Percentiles rank a stretch among this genome's conserved stretches.
Conservation (phyloP, 306 rosid genomes). For the Hippophae tibetana region DNA sequence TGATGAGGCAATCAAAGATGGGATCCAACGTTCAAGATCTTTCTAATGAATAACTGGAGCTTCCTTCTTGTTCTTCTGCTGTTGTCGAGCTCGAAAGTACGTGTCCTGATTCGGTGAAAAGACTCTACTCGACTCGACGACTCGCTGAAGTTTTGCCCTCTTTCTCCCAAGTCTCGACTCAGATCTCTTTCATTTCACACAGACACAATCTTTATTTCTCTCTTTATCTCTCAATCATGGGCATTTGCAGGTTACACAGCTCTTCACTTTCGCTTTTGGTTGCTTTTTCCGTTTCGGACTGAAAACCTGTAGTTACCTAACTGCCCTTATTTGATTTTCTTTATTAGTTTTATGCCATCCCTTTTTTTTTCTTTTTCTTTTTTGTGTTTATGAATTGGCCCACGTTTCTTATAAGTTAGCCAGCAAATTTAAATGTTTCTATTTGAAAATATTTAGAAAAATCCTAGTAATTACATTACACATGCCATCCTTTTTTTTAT, state of each 20-base stretch:
- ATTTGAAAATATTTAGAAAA: too few species aligned
- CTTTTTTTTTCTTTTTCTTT: constrained; percentile 1
- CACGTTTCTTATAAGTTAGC: too few species aligned
- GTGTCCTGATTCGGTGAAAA: constrained; percentile 23
- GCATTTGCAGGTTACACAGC: constrained; percentile 15
- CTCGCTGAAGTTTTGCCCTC: background rate
- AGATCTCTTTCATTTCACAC: constrained; percentile 17
- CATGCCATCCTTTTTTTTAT: too few species aligned
- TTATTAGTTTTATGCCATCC: constrained; percentile 22
- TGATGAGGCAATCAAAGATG: constrained; percentile 18
- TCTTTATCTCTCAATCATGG: background rate
- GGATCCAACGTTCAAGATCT: constrained; percentile 58
- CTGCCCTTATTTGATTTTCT: constrained; percentile 9
- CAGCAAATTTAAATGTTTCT: too few species aligned
- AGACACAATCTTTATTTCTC: background rate
- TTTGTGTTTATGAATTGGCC: background rate
- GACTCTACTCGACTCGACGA: too few species aligned
- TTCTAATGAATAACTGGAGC: background rate
- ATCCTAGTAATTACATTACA: too few species aligned
- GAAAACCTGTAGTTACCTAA: background rate
- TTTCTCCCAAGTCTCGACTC: constrained; percentile 15
- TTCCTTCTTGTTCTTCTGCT: constrained; percentile 30
- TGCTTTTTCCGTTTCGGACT: constrained; percentile 23
- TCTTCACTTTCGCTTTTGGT: constrained; percentile 25
- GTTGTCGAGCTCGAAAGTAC: constrained; percentile 29